These are phyloP conservation scores for Sutorius eximius DNA, from an alignment of 1,284 basidiomycete genomes.

Conservation along the genomic window DNA sequence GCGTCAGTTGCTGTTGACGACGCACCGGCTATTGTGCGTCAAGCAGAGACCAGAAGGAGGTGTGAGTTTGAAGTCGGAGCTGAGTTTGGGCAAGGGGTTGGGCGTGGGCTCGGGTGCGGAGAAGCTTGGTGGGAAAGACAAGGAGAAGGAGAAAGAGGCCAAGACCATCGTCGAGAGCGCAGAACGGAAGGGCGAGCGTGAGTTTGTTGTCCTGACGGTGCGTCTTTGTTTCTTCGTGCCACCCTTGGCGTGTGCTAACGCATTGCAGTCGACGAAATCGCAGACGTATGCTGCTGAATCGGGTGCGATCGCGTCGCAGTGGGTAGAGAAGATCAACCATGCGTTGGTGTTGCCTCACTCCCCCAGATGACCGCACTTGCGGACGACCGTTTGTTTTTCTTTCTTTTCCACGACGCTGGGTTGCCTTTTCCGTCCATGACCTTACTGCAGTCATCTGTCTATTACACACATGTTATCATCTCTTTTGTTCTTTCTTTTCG, in stretches of 20 bases:
- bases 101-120: conserved; percentile 42
- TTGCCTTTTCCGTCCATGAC: neutral
- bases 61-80: conserved; percentile 50
- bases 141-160: conserved; percentile 42
- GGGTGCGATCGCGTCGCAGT: conserved; percentile 40
- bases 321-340: conserved; percentile 52
- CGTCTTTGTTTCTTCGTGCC: conserved; percentile 7
- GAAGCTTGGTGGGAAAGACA: conserved; percentile 40
- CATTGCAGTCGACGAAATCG: conserved; percentile 50
- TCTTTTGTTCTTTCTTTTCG: neutral
- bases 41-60: conserved; percentile 45
- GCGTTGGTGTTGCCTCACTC: conserved; percentile 8
- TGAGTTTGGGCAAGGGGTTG: conserved; percentile 38
- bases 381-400: neutral
- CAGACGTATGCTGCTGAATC: conserved; percentile 51
- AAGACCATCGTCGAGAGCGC: conserved; percentile 47
- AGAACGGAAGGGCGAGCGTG: conserved; percentile 54
- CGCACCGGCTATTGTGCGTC: conserved; percentile 54
- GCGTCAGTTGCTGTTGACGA: conserved; percentile 61
- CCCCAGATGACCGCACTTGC: conserved; percentile 1
- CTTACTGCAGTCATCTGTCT: neutral
- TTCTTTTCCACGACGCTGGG: neutral
- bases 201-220: conserved; percentile 67
- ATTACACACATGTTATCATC: neutral
- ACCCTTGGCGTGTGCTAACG: neutral